These are phyloP conservation scores for Melaleuca quinquenervia DNA, from an alignment of 345 rosid genomes.

Conservation along the genomic window DNA sequence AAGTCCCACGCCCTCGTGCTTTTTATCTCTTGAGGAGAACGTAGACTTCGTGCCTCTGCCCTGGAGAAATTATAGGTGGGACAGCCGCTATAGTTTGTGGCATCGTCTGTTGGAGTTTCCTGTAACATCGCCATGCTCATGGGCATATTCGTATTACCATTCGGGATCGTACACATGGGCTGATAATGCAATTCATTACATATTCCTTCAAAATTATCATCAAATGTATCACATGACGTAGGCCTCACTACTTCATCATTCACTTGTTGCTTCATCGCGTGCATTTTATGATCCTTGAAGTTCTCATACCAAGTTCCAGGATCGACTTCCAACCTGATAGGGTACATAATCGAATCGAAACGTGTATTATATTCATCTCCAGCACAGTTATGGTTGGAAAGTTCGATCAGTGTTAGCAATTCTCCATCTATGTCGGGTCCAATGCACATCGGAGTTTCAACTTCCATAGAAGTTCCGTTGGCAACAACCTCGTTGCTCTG, in stretches of 20 bases:
- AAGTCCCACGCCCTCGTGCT: not conserved
- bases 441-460: not conserved
- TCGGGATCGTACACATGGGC: not conserved
- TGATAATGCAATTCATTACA: not conserved
- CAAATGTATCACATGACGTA: not conserved
- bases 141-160: not conserved
- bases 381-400: not conserved
- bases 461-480: not conserved
- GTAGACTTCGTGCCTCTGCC: not conserved
- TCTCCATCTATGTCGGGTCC: not conserved
- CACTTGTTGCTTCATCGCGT: not conserved
- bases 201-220: not conserved
- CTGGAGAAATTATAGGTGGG: not conserved
- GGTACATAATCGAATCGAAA: not conserved
- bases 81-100: not conserved
- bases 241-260: not conserved
- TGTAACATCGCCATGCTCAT: not conserved
- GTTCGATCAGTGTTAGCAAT: not conserved
- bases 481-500: not conserved
- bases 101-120: not conserved
- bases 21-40: not conserved
- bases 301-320: not conserved
- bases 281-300: not conserved
- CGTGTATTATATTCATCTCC: not conserved
- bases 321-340: not conserved